These are phyloP conservation scores for Orbilia javanica DNA, from an alignment of 2,329 filamentous ascomycete species.

Conservation along the genomic window DNA sequence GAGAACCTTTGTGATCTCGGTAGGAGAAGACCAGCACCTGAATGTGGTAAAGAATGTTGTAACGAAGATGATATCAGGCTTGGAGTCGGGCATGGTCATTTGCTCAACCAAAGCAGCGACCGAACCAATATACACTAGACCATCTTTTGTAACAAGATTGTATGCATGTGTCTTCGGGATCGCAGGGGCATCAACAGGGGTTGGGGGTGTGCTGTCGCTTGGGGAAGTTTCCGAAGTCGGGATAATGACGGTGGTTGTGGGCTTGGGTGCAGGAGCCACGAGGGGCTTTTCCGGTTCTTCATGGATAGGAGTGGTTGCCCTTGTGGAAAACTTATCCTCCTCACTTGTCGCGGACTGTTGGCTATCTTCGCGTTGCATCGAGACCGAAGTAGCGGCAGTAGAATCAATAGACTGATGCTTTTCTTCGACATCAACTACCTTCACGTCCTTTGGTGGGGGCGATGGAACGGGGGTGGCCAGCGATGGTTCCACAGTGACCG, in stretches of 20 bases:
- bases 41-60: conserved; percentile 97
- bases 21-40: conserved; percentile 86
- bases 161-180: conserved; percentile 92
- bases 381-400: conserved; percentile 26
- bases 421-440: conserved; percentile 20
- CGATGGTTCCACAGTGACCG: conserved; percentile 15
- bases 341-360: conserved; percentile 50
- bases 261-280: conserved; percentile 37
- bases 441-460: conserved; percentile 41
- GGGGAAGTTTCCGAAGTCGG: conserved; percentile 12
- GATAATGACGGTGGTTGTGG: conserved; percentile 24
- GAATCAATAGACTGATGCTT: conserved; percentile 47
- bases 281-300: conserved; percentile 45
- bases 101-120: conserved; percentile 92
- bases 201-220: conserved; percentile 35
- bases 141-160: conserved; percentile 94
- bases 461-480: conserved; percentile 23
- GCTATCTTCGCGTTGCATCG: conserved; percentile 56
- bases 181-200: conserved; percentile 34
- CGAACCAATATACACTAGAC: conserved; percentile 92
- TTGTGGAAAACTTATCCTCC: conserved; percentile 59
- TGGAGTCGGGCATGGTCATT: conserved; percentile 90
- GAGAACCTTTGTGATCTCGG: conserved; percentile 82
- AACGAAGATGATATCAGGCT: conserved; percentile 90
- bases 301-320: conserved; percentile 60